Conservation (phyloP, 371 early-diverging fungal genomes). For the Apophysomyces variabilis region DNA sequence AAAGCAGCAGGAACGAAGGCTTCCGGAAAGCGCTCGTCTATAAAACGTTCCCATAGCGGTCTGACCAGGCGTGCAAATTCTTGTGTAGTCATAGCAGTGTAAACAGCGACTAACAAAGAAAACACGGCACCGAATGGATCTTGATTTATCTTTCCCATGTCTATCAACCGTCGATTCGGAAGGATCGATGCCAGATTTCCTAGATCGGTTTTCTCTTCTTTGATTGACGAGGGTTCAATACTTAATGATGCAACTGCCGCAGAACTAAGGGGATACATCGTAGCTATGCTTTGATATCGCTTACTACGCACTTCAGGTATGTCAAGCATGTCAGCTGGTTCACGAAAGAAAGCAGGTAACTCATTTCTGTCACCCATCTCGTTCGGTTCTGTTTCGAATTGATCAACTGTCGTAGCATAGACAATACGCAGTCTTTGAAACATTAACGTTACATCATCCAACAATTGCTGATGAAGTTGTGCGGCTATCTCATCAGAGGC, state of each 20-base stretch:
- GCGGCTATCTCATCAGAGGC: background rate
- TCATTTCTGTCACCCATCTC: slow-evolving; percentile 14
- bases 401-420: slow-evolving; percentile 35
- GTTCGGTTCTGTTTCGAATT: slow-evolving; percentile 26
- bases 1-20: slow-evolving; percentile 61
- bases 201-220: background rate
- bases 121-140: slow-evolving; percentile 60
- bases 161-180: slow-evolving; percentile 42
- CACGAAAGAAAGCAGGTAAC: background rate
- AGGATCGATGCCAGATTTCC: slow-evolving; percentile 23
- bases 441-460: slow-evolving; percentile 43
- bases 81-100: slow-evolving; percentile 47
- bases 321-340: background rate
- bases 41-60: slow-evolving; percentile 60
- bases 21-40: slow-evolving; percentile 50
- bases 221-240: slow-evolving; percentile 27
- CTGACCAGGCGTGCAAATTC: slow-evolving; percentile 51
- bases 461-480: slow-evolving; percentile 15
- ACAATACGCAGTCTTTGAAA: slow-evolving; percentile 45
- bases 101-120: slow-evolving; percentile 61
- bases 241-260: slow-evolving; percentile 26
- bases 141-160: slow-evolving; percentile 51
- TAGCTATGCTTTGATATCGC: slow-evolving; percentile 11
- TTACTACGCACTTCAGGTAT: slow-evolving; percentile 2
- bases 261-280: slow-evolving; percentile 26